Base-by-base conservation (phyloP, 164 flowering plant genomes). In the Vitis riparia region DNA sequence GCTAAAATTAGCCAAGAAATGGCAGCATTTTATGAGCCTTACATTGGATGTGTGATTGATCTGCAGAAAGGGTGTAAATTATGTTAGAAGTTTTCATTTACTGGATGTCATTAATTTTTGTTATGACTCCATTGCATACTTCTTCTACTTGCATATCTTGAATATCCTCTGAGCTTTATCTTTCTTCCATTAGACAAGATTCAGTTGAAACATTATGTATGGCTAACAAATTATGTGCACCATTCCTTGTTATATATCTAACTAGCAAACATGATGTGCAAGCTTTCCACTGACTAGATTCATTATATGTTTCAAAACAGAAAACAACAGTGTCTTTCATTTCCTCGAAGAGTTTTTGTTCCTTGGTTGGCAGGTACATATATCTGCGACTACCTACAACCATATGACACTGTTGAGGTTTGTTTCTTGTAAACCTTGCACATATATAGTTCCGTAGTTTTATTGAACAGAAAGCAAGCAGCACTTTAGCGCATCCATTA, bases 331-430 rank as follows among this genome's bases (percentile, higher is more conserved):
- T 75, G 61, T 63, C 80, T 91, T 64, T 47, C 83, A 70, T 82
- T 95, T 77, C 99, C 93, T 64, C 85, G 90, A 76, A 88, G 99
- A 81, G 92, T 92, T 48, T 87, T 95, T 63, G 70, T 89, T 68
- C 99, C 99, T 37, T 95, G 99, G 98, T 74, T 90, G 76, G 86
- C 76, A 1, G 88, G 80, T 55, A 73, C 82, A 66, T 87, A 72
- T 60, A 81, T 91, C 68, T 90, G 95, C 68, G 97, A 95, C 76
- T 91, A 92, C 73, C 73, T 95, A 64, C 94, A 85, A 70, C 79
- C 94, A 55, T 86, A 87, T 37, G 98, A 95, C 72, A 81, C 91
- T 59, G 59, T 88, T 72, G 92, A 92, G 97, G 97, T 94, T 16
- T 66, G 88, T 80, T 37, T 15, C 44, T 60, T 49, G 49, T 44